Percentiles rank a stretch among this genome's conserved stretches.
Evolutionary conservation across 345 rosid genomes (phyloP).

Genomic region (Pseudoturritis turrita): DNA sequence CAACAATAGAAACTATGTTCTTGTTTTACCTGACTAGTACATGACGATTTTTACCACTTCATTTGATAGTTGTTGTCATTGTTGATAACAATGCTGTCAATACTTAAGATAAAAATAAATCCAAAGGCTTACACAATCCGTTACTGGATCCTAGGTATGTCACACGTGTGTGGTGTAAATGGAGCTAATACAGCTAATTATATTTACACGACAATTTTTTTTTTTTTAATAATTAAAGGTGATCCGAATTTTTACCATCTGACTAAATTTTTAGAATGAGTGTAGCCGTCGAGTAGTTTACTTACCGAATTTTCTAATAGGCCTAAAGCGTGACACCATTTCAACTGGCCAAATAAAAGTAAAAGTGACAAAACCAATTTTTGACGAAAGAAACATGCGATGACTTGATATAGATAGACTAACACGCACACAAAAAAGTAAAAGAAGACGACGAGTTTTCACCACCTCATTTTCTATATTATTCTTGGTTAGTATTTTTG

Average conservation of each 20-base stretch:
- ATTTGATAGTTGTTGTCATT: neutral
- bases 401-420: conserved; percentile 10
- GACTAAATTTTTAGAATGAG: too few species aligned
- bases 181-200: conserved; percentile 3
- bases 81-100: too few species aligned
- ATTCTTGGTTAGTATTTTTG: conserved; percentile 13
- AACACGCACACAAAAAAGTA: neutral
- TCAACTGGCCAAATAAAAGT: too few species aligned
- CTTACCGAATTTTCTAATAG: too few species aligned
- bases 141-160: neutral
- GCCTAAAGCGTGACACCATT: too few species aligned
- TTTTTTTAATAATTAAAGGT: too few species aligned
- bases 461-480: conserved; percentile 7
- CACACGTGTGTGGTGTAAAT: conserved; percentile 14
- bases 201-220: too few species aligned
- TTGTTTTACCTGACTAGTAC: neutral
- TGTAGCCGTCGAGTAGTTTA: too few species aligned
- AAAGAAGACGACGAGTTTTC: conserved; percentile 12
- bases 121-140: neutral
- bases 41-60: neutral
- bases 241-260: too few species aligned
- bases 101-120: neutral
- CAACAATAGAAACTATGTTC: neutral
- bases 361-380: neutral
- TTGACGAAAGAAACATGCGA: conserved; percentile 17